Evolutionary conservation across 441 rosid species (phyloP), one percentile per base, ranked within the genome.

Genomic region (Mallotus repandus): DNA sequence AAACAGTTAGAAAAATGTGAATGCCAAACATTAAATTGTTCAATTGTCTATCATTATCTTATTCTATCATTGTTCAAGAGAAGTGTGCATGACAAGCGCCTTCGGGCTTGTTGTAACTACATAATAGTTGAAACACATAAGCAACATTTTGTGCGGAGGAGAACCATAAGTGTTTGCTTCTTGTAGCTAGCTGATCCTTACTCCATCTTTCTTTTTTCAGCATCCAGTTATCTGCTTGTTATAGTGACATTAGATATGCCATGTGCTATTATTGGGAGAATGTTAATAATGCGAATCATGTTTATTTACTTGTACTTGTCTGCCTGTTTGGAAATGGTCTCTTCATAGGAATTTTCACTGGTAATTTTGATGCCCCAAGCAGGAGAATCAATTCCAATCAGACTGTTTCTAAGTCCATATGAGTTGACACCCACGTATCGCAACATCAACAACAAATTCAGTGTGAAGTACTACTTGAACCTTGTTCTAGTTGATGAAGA

Each of bases 311-410:
- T 46, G 2, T 59, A 7, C 12, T 18, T 46, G 2, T 59, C 14
- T 74, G 72, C 19, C 19, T 9, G 52, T 22, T 77, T 12, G 25
- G 18, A 25, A 13, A 48, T 14, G 54, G 55, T 4, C 41, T 57
- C 21, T 54, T 29, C 60, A 48, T 62, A 19, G 69, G n/a, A 52
- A 49, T 65, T 25, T 16, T 68, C 54, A 59, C 54, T 73, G 12
- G 46, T 59, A 52, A 22, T 58, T 19, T 32, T 22, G 38, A 71
- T 69, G 72, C 66, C 56, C 67, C 35, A 48, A 69, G 60, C 89
- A 94, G 98, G 96, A n/a, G 97, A 91, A 81, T 94, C 98, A 4
- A 94, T 91, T 77, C 98, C 96, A 61, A 85, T 91, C 76, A 88
- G 98, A 79, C 76, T 94, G 83, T 94, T 94, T 75, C 87, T 91